Conservation (phyloP, 176 grass and related monocot genomes). For the Cocos nucifera region DNA sequence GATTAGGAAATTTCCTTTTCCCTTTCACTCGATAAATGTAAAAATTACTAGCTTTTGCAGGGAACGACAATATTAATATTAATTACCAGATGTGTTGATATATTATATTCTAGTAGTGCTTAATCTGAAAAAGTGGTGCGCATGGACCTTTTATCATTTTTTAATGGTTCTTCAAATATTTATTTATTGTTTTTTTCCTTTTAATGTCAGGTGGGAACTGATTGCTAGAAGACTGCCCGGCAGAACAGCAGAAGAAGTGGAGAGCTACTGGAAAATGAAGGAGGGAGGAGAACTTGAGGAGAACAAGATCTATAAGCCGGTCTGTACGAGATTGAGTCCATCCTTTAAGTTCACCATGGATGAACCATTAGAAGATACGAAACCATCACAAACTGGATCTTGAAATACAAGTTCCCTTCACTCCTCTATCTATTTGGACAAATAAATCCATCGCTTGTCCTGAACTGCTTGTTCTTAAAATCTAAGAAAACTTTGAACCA, state of each 20-base stretch:
- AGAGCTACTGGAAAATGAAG: background rate
- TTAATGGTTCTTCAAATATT: background rate
- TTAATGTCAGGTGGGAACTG: background rate
- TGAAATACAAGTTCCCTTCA: no score
- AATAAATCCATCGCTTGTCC: no score
- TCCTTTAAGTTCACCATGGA: background rate
- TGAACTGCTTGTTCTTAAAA: no score
- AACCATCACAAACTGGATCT: background rate
- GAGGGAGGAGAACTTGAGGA: background rate
- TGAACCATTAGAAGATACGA: background rate
- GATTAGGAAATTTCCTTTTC: no score
- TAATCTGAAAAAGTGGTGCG: background rate
- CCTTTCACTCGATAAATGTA: no score
- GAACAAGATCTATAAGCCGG: background rate
- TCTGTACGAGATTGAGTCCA: background rate
- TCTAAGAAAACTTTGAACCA: no score
- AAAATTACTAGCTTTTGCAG: no score
- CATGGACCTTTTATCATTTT: background rate
- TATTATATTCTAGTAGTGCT: no score
- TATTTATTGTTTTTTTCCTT: no score
- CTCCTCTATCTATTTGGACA: no score
- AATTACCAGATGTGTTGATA: no score
- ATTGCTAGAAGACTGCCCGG: background rate
- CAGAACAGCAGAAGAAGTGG: slow-evolving; percentile 2
- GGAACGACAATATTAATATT: no score